These are phyloP conservation scores for Sungouiozyma ichnusensis DNA, from an alignment of 805 yeast species.

Conservation along the genomic window DNA sequence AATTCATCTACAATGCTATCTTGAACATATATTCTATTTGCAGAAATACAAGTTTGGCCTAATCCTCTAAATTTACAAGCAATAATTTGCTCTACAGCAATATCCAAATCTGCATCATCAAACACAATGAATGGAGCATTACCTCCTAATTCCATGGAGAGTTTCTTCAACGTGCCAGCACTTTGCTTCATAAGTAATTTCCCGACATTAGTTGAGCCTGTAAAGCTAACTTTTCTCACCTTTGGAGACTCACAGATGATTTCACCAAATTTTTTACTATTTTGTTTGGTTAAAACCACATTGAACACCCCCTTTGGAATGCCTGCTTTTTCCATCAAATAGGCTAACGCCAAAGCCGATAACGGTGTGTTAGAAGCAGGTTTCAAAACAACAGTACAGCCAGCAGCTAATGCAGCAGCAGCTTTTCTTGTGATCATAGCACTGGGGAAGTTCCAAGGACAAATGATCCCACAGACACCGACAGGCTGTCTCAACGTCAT, in stretches of 20 bases:
- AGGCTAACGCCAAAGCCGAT: constrained; percentile 46
- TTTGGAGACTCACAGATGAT: constrained; percentile 38
- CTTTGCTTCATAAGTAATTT: constrained; percentile 49
- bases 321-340: constrained; percentile 48
- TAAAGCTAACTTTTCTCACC: constrained; percentile 49
- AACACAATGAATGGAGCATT: constrained; percentile 57
- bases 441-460: constrained; percentile 60
- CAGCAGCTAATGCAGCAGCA: constrained; percentile 57
- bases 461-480: constrained; percentile 53
- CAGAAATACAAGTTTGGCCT: constrained; percentile 61
- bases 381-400: constrained; percentile 50
- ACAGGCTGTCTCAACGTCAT: constrained; percentile 48
- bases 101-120: constrained; percentile 47
- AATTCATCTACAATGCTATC: constrained; percentile 40
- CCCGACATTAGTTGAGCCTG: constrained; percentile 57
- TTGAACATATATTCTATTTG: constrained; percentile 50
- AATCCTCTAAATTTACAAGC: constrained; percentile 50
- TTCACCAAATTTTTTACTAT: constrained; percentile 44
- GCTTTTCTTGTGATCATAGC: constrained; percentile 61
- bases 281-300: constrained; percentile 38
- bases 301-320: constrained; percentile 50
- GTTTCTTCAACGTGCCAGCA: constrained; percentile 46
- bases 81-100: constrained; percentile 42
- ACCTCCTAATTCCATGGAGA: constrained; percentile 58
- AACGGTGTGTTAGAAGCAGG: constrained; percentile 57